Conservation (phyloP, 2,329 filamentous ascomycete genomes). For the Scolecobasidium constrictum region DNA sequence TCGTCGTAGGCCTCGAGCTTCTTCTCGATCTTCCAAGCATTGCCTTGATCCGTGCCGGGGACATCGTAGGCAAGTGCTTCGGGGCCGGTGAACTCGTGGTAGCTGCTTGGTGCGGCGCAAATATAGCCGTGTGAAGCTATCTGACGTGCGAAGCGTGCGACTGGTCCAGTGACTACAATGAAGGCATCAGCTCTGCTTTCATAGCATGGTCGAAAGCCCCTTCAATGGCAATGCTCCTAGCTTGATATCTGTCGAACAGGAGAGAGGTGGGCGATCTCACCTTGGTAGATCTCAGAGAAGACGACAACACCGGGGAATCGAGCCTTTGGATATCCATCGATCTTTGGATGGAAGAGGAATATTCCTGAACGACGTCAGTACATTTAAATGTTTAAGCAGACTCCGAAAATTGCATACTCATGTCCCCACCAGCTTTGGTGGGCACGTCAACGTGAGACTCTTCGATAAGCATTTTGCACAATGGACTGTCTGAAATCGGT, state of each 20-base stretch:
- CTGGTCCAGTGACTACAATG: constrained; percentile 69
- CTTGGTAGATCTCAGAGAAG: constrained; percentile 95
- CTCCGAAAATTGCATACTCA: constrained; percentile 34
- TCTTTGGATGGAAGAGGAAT: constrained; percentile 77
- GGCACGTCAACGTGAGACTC: constrained; percentile 49
- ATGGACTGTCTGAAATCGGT: too few relatives aligned
- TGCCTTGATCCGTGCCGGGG: constrained; percentile 78
- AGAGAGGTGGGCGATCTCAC: constrained; percentile 33
- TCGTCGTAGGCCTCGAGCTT: constrained; percentile 75
- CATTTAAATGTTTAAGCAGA: neutral
- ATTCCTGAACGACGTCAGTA: constrained; percentile 48
- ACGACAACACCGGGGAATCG: constrained; percentile 81
- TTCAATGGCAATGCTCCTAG: too few relatives aligned
- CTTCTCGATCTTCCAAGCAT: constrained; percentile 77
- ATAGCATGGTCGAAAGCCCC: too few relatives aligned
- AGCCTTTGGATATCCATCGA: constrained; percentile 78
- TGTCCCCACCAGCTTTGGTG: constrained; percentile 47
- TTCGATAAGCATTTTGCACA: constrained; percentile 46
- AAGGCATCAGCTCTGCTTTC: too few relatives aligned
- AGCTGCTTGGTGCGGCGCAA: constrained; percentile 78
- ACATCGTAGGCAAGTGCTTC: constrained; percentile 77
- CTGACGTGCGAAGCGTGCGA: constrained; percentile 79
- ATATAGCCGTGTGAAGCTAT: constrained; percentile 92
- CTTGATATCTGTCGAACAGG: too few relatives aligned
- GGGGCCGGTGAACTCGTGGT: constrained; percentile 85